Evolutionary conservation across 108 stramenopile species (phyloP), one percentile per base, ranked within the genome.

Genomic region (Cyclotella cryptica): DNA sequence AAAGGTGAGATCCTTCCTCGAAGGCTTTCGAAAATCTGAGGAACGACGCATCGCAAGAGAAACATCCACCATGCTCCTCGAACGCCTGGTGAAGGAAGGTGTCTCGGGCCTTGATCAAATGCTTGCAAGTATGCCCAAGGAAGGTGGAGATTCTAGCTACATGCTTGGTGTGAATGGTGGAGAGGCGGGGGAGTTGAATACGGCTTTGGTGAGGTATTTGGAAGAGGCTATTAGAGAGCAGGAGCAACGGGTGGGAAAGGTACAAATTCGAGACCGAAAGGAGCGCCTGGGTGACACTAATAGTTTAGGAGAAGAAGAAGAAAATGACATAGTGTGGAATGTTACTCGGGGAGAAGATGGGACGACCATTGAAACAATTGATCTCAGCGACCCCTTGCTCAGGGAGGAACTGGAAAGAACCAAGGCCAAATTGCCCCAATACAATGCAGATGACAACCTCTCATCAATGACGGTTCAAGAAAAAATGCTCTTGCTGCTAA

Each of bases 221-320:
- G 89, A 91, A 43, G 92, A 96, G 68, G 81, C 88, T 2, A 93
- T 96, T 71, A 84, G 92, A 6, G 84, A 89, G 53, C 94, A 96
- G 75, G 88, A 93, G 66, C 84, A 85, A 51, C 88, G 88, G 44
- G 91, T 90, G 27, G 89, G 90, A 44, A 82, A 75, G 53, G 40
- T 81, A 15, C 45, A 65, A 13, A 66, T 55, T 28, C 41, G 39
- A 7, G 40, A 45, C 13, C 45, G 44, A 45, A 63, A 58, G 13
- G 51, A 47, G 18, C 76, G 51, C 18, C 29, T 19, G 7, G 29
- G 43, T 0, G 45, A 17, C 30, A 40, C 19, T 13, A 78, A 52
- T 19, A 44, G 22, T 26, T 64, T 79, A 15, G 26, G 40, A 18
- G 71, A 47, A 49, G 73, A 78, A 4, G 88, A 88, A 67, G 62